Conservation (phyloP, 768 basidiomycete genomes). For the Phlegmacium glaucopus region DNA sequence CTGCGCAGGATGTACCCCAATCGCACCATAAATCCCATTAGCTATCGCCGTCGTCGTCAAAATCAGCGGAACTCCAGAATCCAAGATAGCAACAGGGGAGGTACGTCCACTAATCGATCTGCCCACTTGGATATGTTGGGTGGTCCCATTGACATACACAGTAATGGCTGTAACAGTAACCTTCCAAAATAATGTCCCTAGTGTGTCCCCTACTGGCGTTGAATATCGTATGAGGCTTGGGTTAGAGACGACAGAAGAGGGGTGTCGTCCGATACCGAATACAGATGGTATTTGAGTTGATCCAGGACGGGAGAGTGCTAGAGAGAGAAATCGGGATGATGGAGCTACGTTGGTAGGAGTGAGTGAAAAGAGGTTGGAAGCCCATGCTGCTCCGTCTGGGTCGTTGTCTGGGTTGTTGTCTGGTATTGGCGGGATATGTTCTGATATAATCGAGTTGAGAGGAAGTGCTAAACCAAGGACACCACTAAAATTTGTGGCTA, state of each 20-base stretch:
- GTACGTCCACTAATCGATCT: constrained; percentile 35
- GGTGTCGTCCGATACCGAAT: constrained; percentile 71
- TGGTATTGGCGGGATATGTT: constrained; percentile 43
- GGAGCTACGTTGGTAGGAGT: constrained; percentile 53
- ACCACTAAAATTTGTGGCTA: constrained; percentile 56
- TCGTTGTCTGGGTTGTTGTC: constrained; percentile 42
- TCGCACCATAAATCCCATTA: constrained; percentile 75
- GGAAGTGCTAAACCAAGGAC: constrained; percentile 78
- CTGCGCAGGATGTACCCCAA: constrained; percentile 53
- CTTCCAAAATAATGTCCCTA: constrained; percentile 62
- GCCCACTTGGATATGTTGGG: constrained; percentile 38
- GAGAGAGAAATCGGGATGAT: constrained; percentile 58
- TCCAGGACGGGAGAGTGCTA: constrained; percentile 68
- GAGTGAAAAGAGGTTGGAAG: constrained; percentile 73
- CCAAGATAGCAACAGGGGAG: constrained; percentile 65
- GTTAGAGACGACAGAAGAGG: constrained; percentile 44
- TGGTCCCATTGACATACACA: constrained; percentile 50
- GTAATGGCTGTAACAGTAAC: constrained; percentile 52
- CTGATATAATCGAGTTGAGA: constrained; percentile 62
- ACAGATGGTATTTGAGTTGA: constrained; percentile 51
- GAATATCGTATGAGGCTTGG: constrained; percentile 51
- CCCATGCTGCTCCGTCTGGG: constrained; percentile 64
- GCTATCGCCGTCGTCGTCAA: constrained; percentile 60
- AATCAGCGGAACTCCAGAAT: constrained; percentile 69
- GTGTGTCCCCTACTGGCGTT: constrained; percentile 34